Evolutionary conservation across 2,329 filamentous ascomycete species (phyloP), one percentile per base, ranked within the genome.

Genomic region (Colletotrichum sp.): DNA sequence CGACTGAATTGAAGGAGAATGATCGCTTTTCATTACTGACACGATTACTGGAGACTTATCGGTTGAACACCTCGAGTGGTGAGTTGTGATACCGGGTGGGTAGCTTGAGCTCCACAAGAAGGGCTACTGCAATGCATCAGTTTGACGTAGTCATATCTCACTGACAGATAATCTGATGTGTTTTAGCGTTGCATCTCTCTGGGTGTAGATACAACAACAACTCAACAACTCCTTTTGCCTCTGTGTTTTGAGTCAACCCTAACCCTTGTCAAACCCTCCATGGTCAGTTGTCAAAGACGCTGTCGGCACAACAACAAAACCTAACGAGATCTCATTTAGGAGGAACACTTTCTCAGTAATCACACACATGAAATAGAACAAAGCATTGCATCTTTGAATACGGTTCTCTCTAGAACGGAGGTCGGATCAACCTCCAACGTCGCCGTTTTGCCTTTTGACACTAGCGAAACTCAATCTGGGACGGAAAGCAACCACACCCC

Each of bases 261-360:
- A 52, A 52, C 44, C 44, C 44, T 44, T 19, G 36, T 44, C 0
- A 44, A 11, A 19, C 8, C 16, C 36, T 44, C 1, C 8, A 44
- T 9, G 36, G 19, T 19, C 8, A 19, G 16, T 44, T 44, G 16
- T 19, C 36, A 3, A 44, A n/a, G 36, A 19, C 36, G 5, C 36
- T 1, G 36, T 44, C 19, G 2, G 36, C 16, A 44, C 36, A 11
- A n/a, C 8, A 5, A 0, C 36, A 44, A n/a, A 6, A 44, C 5
- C 2, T 9, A 0, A 44, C 19, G 16, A 0, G 0, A 5, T 44
- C 19, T 9, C 5, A 0, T 44, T 44, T 2, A 16, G 34, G 1
- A 16, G 16, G 16, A 8, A 19, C 1, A 39, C 8, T 0, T 5
- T 3, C 36, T 44, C 36, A 9, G 36, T 44, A 44, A 2, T 11